These are phyloP conservation scores for Hyaloscypha hepaticicola DNA, from an alignment of 495 filamentous ascomycete genomes.

Conservation along the genomic window DNA sequence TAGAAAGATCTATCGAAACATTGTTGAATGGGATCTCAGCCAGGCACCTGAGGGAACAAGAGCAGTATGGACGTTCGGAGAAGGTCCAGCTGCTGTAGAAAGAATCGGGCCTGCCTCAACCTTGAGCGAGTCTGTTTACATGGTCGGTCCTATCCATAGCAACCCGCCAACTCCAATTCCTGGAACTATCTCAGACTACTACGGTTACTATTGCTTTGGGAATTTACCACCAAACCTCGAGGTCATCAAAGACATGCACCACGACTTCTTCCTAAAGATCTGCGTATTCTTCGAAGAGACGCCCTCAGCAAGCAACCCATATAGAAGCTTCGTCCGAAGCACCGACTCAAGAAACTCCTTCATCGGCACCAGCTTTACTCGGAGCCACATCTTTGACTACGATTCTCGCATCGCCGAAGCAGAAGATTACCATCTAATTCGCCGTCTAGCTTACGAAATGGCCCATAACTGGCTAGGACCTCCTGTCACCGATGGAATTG, in stretches of 20 bases:
- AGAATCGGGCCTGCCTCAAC: conserved; percentile 21
- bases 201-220: conserved; percentile 27
- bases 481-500: not conserved
- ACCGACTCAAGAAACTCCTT: not conserved
- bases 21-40: conserved; percentile 27
- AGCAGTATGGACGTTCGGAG: conserved; percentile 30
- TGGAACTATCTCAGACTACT: conserved; percentile 16
- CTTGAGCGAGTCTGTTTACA: conserved; percentile 26
- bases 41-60: conserved; percentile 19
- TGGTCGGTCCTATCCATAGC: conserved; percentile 26
- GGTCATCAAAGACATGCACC: conserved; percentile 23
- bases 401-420: conserved; percentile 16
- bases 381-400: conserved; percentile 24
- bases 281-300: conserved; percentile 21
- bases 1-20: conserved; percentile 13
- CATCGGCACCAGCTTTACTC: conserved; percentile 13
- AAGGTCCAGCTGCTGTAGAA: conserved; percentile 23
- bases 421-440: conserved; percentile 20
- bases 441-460: conserved; percentile 21
- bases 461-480: conserved; percentile 18
- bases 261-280: conserved; percentile 20
- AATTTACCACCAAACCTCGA: conserved; percentile 20
- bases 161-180: conserved; percentile 1
- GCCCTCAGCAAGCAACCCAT: conserved; percentile 9
- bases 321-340: conserved; percentile 18